Evolutionary conservation across 2,329 filamentous ascomycete species (phyloP).

Genomic region (Aspergillus brasiliensis): DNA sequence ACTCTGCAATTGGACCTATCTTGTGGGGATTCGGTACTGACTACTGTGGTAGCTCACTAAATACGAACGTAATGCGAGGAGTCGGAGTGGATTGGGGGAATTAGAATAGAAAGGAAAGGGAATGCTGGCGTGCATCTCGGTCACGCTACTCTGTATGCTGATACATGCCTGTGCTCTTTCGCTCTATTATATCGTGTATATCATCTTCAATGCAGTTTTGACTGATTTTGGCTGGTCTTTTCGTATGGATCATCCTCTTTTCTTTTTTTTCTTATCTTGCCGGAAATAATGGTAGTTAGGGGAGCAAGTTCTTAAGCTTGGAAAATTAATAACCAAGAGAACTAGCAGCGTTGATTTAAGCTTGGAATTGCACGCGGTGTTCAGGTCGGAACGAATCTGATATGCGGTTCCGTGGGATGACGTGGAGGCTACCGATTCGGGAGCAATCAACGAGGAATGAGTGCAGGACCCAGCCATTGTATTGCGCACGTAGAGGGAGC

Average conservation of each 20-base stretch:
- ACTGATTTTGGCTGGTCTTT: slow-evolving; percentile 12
- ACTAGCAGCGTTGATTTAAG: neutral
- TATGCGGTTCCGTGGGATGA: slow-evolving; percentile 6
- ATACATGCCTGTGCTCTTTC: slow-evolving; percentile 40
- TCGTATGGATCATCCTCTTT: neutral
- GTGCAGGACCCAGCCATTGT: neutral
- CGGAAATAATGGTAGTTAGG: no score
- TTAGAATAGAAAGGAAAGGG: slow-evolving; percentile 40
- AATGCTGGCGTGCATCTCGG: slow-evolving; percentile 31
- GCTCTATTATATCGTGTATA: slow-evolving; percentile 46
- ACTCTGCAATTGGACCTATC: neutral
- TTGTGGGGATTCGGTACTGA: slow-evolving; percentile 18
- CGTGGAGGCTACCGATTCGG: slow-evolving; percentile 5
- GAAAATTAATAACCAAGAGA: neutral
- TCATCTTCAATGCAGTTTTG: slow-evolving; percentile 44
- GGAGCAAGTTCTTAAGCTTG: no score
- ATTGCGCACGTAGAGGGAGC: no score
- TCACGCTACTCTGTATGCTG: slow-evolving; percentile 39
- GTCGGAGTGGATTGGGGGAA: slow-evolving; percentile 25
- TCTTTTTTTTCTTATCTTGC: no score
- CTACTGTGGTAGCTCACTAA: slow-evolving; percentile 38
- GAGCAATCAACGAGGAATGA: neutral
- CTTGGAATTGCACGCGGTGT: neutral
- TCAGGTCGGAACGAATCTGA: neutral
- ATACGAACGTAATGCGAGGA: slow-evolving; percentile 32